Evolutionary conservation across 1,284 basidiomycete species (phyloP).

Genomic region (Rhodotorula glutinis): DNA sequence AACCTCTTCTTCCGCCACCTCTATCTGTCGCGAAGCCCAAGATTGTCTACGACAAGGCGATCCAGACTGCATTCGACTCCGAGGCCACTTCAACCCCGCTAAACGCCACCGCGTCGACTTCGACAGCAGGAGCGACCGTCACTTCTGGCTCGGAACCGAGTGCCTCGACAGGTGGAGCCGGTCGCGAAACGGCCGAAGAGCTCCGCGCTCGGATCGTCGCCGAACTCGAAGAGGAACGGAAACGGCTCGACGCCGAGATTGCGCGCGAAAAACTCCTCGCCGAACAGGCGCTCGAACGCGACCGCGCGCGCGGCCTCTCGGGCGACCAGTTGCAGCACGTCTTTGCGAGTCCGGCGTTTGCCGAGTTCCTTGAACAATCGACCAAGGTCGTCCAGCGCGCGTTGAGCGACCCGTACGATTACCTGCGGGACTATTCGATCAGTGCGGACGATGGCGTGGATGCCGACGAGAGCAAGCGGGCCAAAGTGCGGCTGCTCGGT

Average conservation of each 20-base stretch:
- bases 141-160: background rate
- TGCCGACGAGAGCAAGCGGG: constrained; percentile 27
- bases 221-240: constrained; percentile 61
- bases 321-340: constrained; percentile 79
- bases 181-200: constrained; percentile 56
- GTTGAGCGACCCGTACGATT: constrained; percentile 94
- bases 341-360: constrained; percentile 78
- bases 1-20: background rate
- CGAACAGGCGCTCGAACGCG: constrained; percentile 69
- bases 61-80: constrained; percentile 31
- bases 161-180: constrained; percentile 44
- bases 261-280: constrained; percentile 79
- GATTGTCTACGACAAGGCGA: constrained; percentile 37
- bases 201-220: constrained; percentile 63
- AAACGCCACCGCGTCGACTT: background rate
- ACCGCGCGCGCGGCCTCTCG: constrained; percentile 78
- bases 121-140: background rate
- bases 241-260: constrained; percentile 59
- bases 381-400: constrained; percentile 93
- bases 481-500: constrained; percentile 47
- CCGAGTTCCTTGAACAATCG: constrained; percentile 90
- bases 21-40: constrained; percentile 19
- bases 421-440: constrained; percentile 90
- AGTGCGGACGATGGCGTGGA: constrained; percentile 50
- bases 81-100: constrained; percentile 3